These are phyloP conservation scores for Nakaseomyces uthaithaninus DNA, from an alignment of 1,139 yeast genomes.

Conservation along the genomic window DNA sequence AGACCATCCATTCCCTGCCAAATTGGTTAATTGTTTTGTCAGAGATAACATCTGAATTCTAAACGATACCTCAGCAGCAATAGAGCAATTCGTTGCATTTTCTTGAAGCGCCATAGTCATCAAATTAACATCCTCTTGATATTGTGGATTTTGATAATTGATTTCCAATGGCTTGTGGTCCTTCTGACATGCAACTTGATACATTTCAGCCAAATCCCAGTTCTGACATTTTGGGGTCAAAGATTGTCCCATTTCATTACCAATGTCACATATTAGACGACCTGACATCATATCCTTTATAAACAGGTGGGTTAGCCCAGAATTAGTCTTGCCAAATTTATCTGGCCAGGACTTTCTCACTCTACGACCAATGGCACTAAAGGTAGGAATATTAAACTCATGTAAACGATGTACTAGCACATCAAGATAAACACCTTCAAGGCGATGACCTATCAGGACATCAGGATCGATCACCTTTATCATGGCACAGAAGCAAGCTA, in stretches of 20 bases:
- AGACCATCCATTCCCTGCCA: constrained; percentile 98
- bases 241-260: constrained; percentile 92
- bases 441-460: constrained; percentile 76
- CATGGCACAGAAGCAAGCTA: constrained; percentile 65
- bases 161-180: constrained; percentile 59
- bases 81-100: constrained; percentile 56
- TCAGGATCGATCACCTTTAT: constrained; percentile 79
- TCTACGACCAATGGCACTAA: constrained; percentile 83
- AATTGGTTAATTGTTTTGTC: constrained; percentile 81
- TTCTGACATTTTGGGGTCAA: constrained; percentile 86
- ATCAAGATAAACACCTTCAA: constrained; percentile 72
- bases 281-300: constrained; percentile 74
- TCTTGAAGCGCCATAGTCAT: constrained; percentile 66
- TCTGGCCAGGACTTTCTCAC: constrained; percentile 70
- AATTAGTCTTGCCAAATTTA: constrained; percentile 48
- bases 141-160: constrained; percentile 58
- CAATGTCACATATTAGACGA: constrained; percentile 82
- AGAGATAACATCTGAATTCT: constrained; percentile 78
- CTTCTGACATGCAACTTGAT: constrained; percentile 59
- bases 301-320: constrained; percentile 39
- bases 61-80: constrained; percentile 72
- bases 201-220: constrained; percentile 95
- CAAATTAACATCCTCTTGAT: constrained; percentile 59
- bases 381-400: constrained; percentile 60
- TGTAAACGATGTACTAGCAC: constrained; percentile 76